phyloP scores from a whole-genome alignment of 345 rosid species.

The Zanthoxylum bungeanum region DNA sequence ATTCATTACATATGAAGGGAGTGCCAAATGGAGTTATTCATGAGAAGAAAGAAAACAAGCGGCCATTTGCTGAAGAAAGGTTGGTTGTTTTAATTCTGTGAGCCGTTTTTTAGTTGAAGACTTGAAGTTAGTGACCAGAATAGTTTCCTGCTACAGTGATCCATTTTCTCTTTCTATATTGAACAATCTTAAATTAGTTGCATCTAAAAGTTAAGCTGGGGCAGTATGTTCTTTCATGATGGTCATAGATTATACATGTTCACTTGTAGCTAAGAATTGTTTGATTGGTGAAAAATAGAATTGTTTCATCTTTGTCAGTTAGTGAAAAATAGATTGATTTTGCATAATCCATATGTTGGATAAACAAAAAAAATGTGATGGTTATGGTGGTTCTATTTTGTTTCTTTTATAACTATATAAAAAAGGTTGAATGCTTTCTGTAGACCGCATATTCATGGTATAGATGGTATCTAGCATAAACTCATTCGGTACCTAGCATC shows the following conservation, averaged over 20 bases:
- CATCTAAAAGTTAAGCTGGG: not conserved
- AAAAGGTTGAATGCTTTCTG: not conserved
- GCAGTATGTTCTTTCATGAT: not conserved
- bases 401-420: not conserved
- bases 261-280: not conserved
- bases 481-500: not conserved
- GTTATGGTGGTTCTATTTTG: not conserved
- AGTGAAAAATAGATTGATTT: not conserved
- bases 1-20: slow-evolving; percentile 46
- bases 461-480: not conserved
- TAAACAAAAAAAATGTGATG: not conserved
- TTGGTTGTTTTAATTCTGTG: slow-evolving; percentile 21
- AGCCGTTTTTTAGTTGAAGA: not conserved
- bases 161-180: not conserved
- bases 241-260: not conserved
- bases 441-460: no score
- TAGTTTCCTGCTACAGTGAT: not conserved
- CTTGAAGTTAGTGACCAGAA: not conserved
- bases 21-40: slow-evolving; percentile 76
- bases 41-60: slow-evolving; percentile 87
- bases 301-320: no score
- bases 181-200: not conserved
- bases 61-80: slow-evolving; percentile 72
- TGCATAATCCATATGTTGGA: not conserved
- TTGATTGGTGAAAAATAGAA: no score